Conservation (phyloP, 805 yeast species). For the Cyberlindnera xylosilytica region DNA sequence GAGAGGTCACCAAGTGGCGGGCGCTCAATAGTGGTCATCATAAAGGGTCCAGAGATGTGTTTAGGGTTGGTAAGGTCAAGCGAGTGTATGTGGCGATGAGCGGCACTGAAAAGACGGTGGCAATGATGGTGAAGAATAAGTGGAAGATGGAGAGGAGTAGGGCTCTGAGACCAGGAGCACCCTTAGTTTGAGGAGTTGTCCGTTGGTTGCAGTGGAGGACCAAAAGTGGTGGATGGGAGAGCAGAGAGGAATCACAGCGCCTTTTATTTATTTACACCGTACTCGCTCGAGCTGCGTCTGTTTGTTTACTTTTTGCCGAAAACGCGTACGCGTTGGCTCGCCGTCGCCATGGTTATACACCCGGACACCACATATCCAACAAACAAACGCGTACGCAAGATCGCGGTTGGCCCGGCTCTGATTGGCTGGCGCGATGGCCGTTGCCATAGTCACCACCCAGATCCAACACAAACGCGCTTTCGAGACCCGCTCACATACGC, state of each 20-base stretch:
- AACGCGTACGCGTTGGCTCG: constrained; percentile 9
- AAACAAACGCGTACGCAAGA: constrained; percentile 3
- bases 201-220: background rate
- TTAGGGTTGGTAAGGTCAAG: too few species aligned
- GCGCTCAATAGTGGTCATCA: constrained; percentile 22
- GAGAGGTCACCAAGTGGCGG: constrained; percentile 20
- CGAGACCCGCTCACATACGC: background rate
- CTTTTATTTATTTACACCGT: constrained; percentile 4
- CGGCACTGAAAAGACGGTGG: background rate
- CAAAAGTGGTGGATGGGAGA: background rate
- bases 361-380: constrained; percentile 2
- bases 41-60: too few species aligned
- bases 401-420: background rate
- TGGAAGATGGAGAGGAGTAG: constrained; percentile 3
- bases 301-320: constrained; percentile 27
- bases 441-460: background rate
- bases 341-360: constrained; percentile 4
- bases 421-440: constrained; percentile 1
- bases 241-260: background rate
- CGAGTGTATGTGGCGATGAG: background rate
- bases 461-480: background rate
- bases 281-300: constrained; percentile 5
- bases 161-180: background rate
- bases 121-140: too few species aligned
- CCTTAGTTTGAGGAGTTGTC: background rate